phyloP scores from a whole-genome alignment of 768 basidiomycete genomes.

The Rhodotorula graminis region DNA sequence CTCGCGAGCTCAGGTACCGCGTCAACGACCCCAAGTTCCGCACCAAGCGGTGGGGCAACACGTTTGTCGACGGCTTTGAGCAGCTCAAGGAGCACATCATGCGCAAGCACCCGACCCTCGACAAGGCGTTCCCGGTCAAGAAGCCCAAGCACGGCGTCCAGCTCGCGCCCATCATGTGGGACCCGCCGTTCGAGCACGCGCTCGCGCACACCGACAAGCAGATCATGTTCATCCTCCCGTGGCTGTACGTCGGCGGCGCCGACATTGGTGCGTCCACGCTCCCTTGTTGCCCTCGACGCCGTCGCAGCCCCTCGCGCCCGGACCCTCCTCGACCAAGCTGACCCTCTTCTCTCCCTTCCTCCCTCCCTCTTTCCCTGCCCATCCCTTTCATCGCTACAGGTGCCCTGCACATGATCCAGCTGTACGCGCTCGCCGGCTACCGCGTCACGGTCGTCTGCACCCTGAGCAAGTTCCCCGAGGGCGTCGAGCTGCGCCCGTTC shows the following conservation, averaged over 20 bases:
- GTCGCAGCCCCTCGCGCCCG: too few relatives aligned
- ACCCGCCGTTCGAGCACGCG: slow-evolving; percentile 25
- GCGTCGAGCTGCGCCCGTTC: slow-evolving; percentile 34
- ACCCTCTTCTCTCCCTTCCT: too few relatives aligned
- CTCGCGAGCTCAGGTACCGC: slow-evolving; percentile 36
- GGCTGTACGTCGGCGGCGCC: slow-evolving; percentile 36
- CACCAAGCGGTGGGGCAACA: slow-evolving; percentile 34
- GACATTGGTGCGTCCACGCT: slow-evolving; percentile 22
- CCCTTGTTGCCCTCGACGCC: too few relatives aligned
- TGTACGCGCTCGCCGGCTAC: slow-evolving; percentile 35
- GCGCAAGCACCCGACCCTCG: slow-evolving; percentile 20
- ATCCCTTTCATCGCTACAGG: not conserved
- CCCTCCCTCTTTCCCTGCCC: too few relatives aligned
- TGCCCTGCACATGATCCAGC: slow-evolving; percentile 37
- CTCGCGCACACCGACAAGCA: slow-evolving; percentile 21
- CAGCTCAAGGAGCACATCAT: slow-evolving; percentile 28
- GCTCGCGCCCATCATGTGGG: slow-evolving; percentile 33
- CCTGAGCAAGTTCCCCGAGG: slow-evolving; percentile 29
- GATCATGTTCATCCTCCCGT: slow-evolving; percentile 36
- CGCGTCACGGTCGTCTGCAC: slow-evolving; percentile 39
- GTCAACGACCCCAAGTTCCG: slow-evolving; percentile 35
- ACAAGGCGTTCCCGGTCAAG: slow-evolving; percentile 9
- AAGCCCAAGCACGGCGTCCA: slow-evolving; percentile 15
- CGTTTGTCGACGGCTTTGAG: slow-evolving; percentile 30
- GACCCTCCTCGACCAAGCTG: too few relatives aligned